Conservation (phyloP, 768 basidiomycete genomes). For the Auriscalpium orientale region DNA sequence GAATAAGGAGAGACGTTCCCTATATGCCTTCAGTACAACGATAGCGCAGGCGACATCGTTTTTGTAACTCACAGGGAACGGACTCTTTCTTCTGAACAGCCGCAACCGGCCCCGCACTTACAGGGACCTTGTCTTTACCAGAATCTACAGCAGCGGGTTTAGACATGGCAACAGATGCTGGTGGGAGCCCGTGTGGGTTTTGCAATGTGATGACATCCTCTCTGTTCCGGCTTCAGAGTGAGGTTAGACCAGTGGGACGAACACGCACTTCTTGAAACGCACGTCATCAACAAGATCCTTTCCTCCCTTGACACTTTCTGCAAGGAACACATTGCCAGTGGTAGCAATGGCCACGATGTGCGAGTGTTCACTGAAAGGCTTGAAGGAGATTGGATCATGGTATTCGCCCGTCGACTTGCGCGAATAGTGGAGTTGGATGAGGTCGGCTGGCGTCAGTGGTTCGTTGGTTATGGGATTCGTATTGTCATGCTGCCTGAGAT, state of each 20-base stretch:
- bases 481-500: slow-evolving; percentile 69
- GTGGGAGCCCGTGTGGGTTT: slow-evolving; percentile 76
- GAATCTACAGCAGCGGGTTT: slow-evolving; percentile 18
- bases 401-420: slow-evolving; percentile 82
- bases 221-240: slow-evolving; percentile 29
- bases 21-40: slow-evolving; percentile 22
- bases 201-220: slow-evolving; percentile 91
- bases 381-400: slow-evolving; percentile 97
- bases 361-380: slow-evolving; percentile 93
- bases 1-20: slow-evolving; percentile 93
- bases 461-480: slow-evolving; percentile 72
- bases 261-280: slow-evolving; percentile 69
- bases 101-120: slow-evolving; percentile 7
- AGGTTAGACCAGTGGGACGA: slow-evolving; percentile 1
- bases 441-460: slow-evolving; percentile 58
- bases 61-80: slow-evolving; percentile 52
- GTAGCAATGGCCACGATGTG: slow-evolving; percentile 87
- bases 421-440: slow-evolving; percentile 75
- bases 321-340: slow-evolving; percentile 89
- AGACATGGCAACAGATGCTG: slow-evolving; percentile 37
- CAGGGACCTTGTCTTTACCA: slow-evolving; percentile 26
- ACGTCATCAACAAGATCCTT: slow-evolving; percentile 82
- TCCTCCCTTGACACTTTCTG: slow-evolving; percentile 83
- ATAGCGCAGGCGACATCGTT: not conserved
- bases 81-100: slow-evolving; percentile 24